Evolutionary conservation across 73 alveolate genomes (phyloP), one percentile per base, ranked within the genome.

Genomic region (Stentor coeruleus): DNA sequence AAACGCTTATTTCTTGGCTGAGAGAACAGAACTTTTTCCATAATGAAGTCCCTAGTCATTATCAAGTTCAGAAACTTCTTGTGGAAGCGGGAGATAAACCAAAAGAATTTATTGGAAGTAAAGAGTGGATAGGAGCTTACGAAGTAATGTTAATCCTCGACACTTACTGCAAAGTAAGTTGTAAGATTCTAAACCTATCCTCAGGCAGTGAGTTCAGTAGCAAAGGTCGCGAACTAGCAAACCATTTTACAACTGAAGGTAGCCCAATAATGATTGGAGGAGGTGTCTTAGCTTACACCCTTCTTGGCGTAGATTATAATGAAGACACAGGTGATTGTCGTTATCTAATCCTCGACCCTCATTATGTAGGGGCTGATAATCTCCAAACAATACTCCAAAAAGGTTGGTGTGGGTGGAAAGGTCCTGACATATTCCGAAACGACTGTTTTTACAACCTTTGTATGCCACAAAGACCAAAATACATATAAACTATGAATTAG

Each of bases 221-320:
- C 35, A 89, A 92, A 88, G 93, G 89, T 35, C 82, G 94, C 30
- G 98, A 94, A 88, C 88, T 96, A 49, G 83, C 92, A 58, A 89
- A 88, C 28, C 98, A 96, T 86, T 96, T 96, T 88, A 84, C 84
- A 30, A 88, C 86, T 57, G 92, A 94, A 86, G 98, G 98, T 26
- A 85, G 98, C 37, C 99, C 99, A 0, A 93, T 96, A 31, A 96
- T 96, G 99, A 94, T 96, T 38, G 99, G 99, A 33, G 99, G 99
- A 26, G 99, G 97, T n/a, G 90, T 91, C 3, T 88, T 83, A 77
- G 99, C 99, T 40, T 90, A 94, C 81, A 94, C 99, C 14, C 92
- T 96, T 35, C 86, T 96, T 59, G 99, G 99, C 6, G 91, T 96
- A n/a, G 98, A 94, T 49, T 89, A 91, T 80, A 82, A 84, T 84